phyloP scores from a whole-genome alignment of 73 alveolate genomes.

The Symbiodinium natans region DNA sequence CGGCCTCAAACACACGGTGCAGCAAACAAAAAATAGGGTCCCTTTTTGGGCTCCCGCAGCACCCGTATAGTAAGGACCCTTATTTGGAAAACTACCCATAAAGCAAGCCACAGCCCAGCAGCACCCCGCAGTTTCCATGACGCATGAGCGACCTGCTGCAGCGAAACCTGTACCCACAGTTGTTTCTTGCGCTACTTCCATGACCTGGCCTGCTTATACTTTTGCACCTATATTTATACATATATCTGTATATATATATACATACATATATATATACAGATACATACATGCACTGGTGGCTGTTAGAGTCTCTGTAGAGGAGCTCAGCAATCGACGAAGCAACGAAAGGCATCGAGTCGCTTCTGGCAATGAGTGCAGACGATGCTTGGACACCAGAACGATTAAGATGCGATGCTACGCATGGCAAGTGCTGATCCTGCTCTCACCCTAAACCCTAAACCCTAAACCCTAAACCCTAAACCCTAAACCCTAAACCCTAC shows the following conservation, averaged over 20 bases:
- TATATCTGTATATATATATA: not conserved
- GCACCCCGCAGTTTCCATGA: too few relatives aligned
- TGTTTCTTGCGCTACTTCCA: too few relatives aligned
- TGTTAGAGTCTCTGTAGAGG: not conserved
- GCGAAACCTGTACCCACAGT: too few relatives aligned
- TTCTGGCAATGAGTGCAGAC: constrained; percentile 59
- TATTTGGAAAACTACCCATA: too few relatives aligned
- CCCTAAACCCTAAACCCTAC: not conserved
- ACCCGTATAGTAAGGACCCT: too few relatives aligned
- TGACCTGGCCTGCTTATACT: too few relatives aligned
- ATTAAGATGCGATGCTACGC: too few relatives aligned
- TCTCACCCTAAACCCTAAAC: not conserved
- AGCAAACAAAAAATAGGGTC: too few relatives aligned
- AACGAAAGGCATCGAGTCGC: not conserved
- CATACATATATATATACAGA: not conserved
- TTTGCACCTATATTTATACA: not conserved
- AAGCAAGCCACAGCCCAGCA: too few relatives aligned
- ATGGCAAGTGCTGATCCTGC: not conserved
- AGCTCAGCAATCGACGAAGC: not conserved
- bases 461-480: not conserved
- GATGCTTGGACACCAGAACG: not conserved
- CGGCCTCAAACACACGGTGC: too few relatives aligned
- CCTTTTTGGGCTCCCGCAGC: too few relatives aligned
- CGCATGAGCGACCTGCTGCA: too few relatives aligned
- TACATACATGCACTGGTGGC: not conserved